Base-by-base conservation (phyloP, 352 stramenopile species). In the Pythium utonaiense region DNA sequence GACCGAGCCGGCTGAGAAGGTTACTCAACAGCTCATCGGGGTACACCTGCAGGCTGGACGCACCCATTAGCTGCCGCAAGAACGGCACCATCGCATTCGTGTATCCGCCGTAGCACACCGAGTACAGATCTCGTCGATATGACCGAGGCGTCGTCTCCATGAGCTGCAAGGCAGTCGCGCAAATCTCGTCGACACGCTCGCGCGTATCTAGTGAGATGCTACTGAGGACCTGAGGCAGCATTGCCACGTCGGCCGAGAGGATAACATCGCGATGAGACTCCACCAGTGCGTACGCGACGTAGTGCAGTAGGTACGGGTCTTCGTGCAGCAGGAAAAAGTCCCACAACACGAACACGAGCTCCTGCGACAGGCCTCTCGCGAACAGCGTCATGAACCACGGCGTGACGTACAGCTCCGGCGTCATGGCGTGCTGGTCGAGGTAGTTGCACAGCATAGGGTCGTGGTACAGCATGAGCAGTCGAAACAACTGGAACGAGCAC, bases 351-450 rank as follows among this genome's bases (percentile, higher is more conserved):
- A 95, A 93, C 14, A 96, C 71, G 21, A 92, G 68, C 3, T 89
- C 75, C 0, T 77, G 78, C 24, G 78, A 66, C 30, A 96, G 61
- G 10, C 80, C 94, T 22, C 88, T 75, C 24, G 92, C 86, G 73
- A 98, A 97, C 3, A 98, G 75, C 64, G 92, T 98, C 77, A 98
- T 95, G 67, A 98, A 96, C 91, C 91, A 97, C 19, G 91, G 91
- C 33, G 90, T 97, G 6, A 96, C 88, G 64, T 98, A 98, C 2
- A 98, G 71, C 60, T 98, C 92, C 6, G 92, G 92, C 8, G 83
- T 94, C 85, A 98, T 92, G 34, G 95, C 82, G 59, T 97, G 81
- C 65, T 94, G 79, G 63, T 98, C 91, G 16, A 98, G 63, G 57
- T 78, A 91, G 45, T 88, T 79, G 50, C 86, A 96, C 13, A 98